A percentile compares a stretch with the other conserved stretches of the same genome.
These are phyloP conservation scores for Ceratocystis ficicola DNA, from an alignment of 2,329 filamentous ascomycete genomes.

Conservation along the genomic window DNA sequence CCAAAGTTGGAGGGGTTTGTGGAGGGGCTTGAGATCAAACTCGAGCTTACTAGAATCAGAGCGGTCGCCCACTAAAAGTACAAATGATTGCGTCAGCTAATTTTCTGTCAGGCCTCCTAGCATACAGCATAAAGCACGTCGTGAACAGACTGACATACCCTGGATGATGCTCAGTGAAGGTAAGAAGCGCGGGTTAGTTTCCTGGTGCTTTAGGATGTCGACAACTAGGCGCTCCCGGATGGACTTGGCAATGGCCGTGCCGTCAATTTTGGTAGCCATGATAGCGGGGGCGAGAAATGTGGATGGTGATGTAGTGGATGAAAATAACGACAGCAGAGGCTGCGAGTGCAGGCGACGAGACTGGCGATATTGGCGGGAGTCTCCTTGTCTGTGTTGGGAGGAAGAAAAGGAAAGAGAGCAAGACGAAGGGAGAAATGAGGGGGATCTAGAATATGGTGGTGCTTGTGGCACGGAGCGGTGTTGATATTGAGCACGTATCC, in stretches of 20 bases:
- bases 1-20: background rate
- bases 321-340: background rate
- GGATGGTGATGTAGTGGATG: background rate
- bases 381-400: background rate
- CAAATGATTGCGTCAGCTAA: constrained; percentile 20
- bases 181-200: constrained; percentile 72
- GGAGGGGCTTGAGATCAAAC: constrained; percentile 2
- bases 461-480: background rate
- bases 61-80: constrained; percentile 63
- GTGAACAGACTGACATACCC: constrained; percentile 34
- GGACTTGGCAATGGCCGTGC: constrained; percentile 82
- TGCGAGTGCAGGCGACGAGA: background rate
- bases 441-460: constrained; percentile 2
- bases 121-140: background rate
- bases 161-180: constrained; percentile 91
- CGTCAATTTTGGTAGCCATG: constrained; percentile 94
- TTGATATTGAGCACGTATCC: background rate
- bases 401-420: background rate
- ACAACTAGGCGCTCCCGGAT: constrained; percentile 71
- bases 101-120: background rate
- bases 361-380: background rate
- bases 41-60: constrained; percentile 69
- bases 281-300: constrained; percentile 40
- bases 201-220: constrained; percentile 72
- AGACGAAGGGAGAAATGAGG: background rate